Evolutionary conservation across 1,139 yeast species (phyloP).

Genomic region (Yamadazyma spencermartinsiae): DNA sequence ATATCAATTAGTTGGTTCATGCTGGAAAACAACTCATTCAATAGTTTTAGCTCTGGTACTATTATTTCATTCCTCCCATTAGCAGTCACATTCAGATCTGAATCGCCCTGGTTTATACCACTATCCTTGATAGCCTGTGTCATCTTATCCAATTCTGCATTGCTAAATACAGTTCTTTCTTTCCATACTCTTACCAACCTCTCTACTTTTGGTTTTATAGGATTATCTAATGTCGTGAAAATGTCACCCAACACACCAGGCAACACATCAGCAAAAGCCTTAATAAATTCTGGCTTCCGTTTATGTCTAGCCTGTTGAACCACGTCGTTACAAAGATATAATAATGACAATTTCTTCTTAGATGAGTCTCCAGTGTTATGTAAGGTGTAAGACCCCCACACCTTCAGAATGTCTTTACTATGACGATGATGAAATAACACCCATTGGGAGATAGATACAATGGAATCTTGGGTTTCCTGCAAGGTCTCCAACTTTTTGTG

Average conservation of each 20-base stretch:
- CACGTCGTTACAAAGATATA: slow-evolving; percentile 81
- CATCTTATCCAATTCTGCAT: slow-evolving; percentile 44
- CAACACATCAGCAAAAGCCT: slow-evolving; percentile 54
- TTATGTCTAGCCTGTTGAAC: slow-evolving; percentile 78
- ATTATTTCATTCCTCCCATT: too few species aligned
- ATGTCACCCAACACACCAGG: slow-evolving; percentile 36
- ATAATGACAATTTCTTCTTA: slow-evolving; percentile 54
- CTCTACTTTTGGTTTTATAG: slow-evolving; percentile 54
- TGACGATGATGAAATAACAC: slow-evolving; percentile 75
- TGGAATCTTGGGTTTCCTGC: slow-evolving; percentile 80
- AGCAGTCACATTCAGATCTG: too few species aligned
- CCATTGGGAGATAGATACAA: slow-evolving; percentile 85
- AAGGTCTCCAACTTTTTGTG: slow-evolving; percentile 57
- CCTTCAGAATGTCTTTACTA: slow-evolving; percentile 55
- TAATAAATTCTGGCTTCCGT: slow-evolving; percentile 57
- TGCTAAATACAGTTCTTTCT: slow-evolving; percentile 59
- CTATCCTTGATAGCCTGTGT: slow-evolving; percentile 29
- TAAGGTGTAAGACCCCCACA: slow-evolving; percentile 57
- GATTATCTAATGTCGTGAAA: slow-evolving; percentile 34
- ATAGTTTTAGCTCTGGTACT: slow-evolving; percentile 40
- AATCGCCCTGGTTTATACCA: not conserved
- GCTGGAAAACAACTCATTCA: slow-evolving; percentile 34
- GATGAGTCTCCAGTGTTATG: slow-evolving; percentile 6
- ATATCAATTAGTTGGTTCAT: slow-evolving; percentile 30
- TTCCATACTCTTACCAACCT: slow-evolving; percentile 76